These are phyloP conservation scores for Dittrichia graveolens DNA, from an alignment of 129 eudicot species.

Conservation along the genomic window DNA sequence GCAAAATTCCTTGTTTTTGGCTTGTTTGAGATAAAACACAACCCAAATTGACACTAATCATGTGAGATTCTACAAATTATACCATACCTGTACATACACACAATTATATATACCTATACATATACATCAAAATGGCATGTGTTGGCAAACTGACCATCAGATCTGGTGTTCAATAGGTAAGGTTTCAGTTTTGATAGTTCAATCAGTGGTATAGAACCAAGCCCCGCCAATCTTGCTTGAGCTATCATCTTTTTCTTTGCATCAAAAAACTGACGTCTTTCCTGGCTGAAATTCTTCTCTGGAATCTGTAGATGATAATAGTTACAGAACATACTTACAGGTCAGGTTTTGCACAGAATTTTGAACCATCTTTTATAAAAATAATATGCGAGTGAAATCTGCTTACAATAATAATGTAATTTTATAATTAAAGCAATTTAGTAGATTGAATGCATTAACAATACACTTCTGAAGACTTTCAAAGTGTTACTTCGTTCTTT, in stretches of 20 bases:
- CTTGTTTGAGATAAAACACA: too few relatives aligned
- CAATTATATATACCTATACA: neutral
- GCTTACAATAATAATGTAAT: neutral
- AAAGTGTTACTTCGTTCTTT: neutral
- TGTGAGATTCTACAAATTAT: constrained; percentile 10
- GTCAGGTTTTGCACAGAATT: neutral
- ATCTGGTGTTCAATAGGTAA: constrained; percentile 51
- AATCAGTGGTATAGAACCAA: constrained; percentile 55
- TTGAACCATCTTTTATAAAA: neutral
- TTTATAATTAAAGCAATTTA: neutral
- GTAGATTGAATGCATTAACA: neutral
- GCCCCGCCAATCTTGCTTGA: constrained; percentile 59
- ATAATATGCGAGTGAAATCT: neutral
- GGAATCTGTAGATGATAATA: constrained; percentile 47
- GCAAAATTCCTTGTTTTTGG: too few relatives aligned
- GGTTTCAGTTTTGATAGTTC: constrained; percentile 72
- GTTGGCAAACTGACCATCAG: constrained; percentile 62
- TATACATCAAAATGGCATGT: neutral
- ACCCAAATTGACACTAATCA: neutral
- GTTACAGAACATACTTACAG: constrained; percentile 11
- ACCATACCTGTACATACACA: neutral
- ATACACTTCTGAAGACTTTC: neutral
- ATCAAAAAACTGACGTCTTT: constrained; percentile 28
- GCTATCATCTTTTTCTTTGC: constrained; percentile 63
- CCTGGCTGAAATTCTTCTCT: constrained; percentile 45